Percentiles rank a stretch among this genome's conserved stretches.
These are phyloP conservation scores for Adansonia rubrostipa DNA, from an alignment of 441 rosid species.

Conservation along the genomic window DNA sequence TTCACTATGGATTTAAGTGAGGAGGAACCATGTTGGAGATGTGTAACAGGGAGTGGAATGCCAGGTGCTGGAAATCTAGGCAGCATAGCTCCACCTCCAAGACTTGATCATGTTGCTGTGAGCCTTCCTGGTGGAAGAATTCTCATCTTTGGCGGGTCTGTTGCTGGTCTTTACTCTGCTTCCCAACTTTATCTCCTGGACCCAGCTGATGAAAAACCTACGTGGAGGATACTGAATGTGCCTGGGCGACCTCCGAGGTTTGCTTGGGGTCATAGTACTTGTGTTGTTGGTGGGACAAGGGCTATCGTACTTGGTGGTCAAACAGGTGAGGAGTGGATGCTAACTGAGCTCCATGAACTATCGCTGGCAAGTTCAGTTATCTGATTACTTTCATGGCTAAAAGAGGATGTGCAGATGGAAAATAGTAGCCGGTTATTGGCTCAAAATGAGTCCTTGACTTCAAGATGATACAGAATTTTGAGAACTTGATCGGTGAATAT, in stretches of 20 bases:
- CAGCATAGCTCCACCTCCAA: background rate
- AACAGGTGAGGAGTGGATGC: slow-evolving; percentile 16
- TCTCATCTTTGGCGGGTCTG: slow-evolving; percentile 11
- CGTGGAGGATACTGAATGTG: slow-evolving; percentile 4
- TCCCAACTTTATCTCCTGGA: slow-evolving; percentile 19
- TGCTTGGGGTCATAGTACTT: slow-evolving; percentile 17
- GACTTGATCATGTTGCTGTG: slow-evolving; percentile 4
- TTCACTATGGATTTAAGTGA: slow-evolving; percentile 14
- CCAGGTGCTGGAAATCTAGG: slow-evolving; percentile 17
- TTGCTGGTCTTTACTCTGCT: slow-evolving; percentile 13
- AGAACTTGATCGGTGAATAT: slow-evolving; percentile 28
- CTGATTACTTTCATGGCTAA: background rate
- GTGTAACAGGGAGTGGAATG: slow-evolving; percentile 9
- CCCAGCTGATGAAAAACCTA: slow-evolving; percentile 7
- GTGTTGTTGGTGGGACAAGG: slow-evolving; percentile 16
- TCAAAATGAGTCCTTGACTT: slow-evolving; percentile 13
- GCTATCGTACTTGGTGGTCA: slow-evolving; percentile 3
- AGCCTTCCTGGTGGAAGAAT: slow-evolving; percentile 16
- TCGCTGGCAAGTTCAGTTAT: background rate
- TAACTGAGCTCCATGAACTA: slow-evolving; percentile 9
- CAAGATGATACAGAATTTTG: slow-evolving; percentile 27
- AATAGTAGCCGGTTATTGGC: background rate
- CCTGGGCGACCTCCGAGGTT: slow-evolving; percentile 1
- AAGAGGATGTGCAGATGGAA: background rate
- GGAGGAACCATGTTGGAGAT: slow-evolving; percentile 15